Conservation (phyloP, 2,329 filamentous ascomycete genomes). For the Stachybotrys chlorohalonatus region DNA sequence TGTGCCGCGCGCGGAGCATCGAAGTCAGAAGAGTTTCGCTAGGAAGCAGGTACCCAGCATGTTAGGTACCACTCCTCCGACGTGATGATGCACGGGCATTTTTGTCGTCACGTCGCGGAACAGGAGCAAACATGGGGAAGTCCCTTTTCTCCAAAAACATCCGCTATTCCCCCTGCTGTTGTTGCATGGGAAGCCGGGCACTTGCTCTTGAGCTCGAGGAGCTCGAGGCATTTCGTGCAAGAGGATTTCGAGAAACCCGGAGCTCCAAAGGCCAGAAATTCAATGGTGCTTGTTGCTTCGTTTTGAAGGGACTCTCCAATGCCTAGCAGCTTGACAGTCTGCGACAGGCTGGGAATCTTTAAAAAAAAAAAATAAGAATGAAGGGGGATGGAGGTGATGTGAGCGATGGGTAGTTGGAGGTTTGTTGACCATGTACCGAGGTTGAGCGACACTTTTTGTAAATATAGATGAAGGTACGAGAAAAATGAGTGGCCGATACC, state of each 20-base stretch:
- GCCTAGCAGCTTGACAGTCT: too few relatives aligned
- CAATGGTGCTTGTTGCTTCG: too few relatives aligned
- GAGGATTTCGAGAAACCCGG: too few relatives aligned
- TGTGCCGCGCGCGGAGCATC: slow-evolving; percentile 55
- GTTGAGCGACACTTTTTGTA: not conserved
- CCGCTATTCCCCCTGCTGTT: too few relatives aligned
- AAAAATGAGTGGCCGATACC: not conserved
- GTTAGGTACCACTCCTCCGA: slow-evolving; percentile 31
- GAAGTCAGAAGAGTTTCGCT: slow-evolving; percentile 38
- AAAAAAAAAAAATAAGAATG: not conserved
- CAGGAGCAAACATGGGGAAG: not conserved
- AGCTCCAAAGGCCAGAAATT: too few relatives aligned
- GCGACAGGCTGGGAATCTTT: too few relatives aligned
- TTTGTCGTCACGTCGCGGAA: not conserved
- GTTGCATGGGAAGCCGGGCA: too few relatives aligned
- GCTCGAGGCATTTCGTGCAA: too few relatives aligned
- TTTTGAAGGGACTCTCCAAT: too few relatives aligned
- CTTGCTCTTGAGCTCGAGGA: too few relatives aligned
- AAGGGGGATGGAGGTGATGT: not conserved
- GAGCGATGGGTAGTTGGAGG: not conserved
- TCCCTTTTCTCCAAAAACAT: not conserved
- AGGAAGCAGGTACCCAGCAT: slow-evolving; percentile 48
- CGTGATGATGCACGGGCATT: slow-evolving; percentile 2
- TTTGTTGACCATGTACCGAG: too few relatives aligned
- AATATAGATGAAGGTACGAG: not conserved